Base-by-base conservation (phyloP, 163 green algal species). In the Volvox carteri region DNA sequence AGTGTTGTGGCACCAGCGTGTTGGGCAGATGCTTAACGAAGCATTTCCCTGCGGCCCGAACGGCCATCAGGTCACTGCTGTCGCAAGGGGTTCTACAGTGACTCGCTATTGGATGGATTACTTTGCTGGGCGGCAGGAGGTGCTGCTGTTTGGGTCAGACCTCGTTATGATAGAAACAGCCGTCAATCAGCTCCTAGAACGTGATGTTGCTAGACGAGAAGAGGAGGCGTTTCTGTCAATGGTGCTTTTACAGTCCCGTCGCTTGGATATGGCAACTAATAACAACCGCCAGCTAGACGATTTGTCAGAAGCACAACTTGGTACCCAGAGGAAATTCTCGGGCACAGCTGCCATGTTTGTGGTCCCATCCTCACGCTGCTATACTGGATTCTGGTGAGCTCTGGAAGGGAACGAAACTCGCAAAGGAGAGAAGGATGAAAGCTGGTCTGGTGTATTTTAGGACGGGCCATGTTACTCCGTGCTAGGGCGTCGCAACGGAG, bases 151-250 rank as follows among this genome's bases (percentile, higher is more conserved):
- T 37, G 70, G 70, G 12, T 16, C 25, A 9, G 70, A 78, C 39
- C 39, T 78, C 1, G 70, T 78, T 6, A 37, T 78, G 1, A 23
- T 78, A 7, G 70, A 78, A 21, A 78, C 70, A 8, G 70, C 70
- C 14, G 70, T 78, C 30, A 78, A 78, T 39, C 70, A 78, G 39
- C 12, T 21, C 6, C 39, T 39, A 3, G 39, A 37, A 33, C 70
- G 70, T 2, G 39, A 54, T 14, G 18, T 39, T 16, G 37, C 70
- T 21, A 37, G 56, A 39, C 30, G 35, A 4, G 70, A 78, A 2
- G 70, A 16, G 28, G 70, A 78, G 70, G 33, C 35, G 18, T 39
- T 78, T 14, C 30, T 78, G 70, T 78, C 70, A 30, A 41, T 78
- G 14, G 39, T 78, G 1, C 54, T 21, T 7, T 58, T 35, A 39